phyloP scores from a whole-genome alignment of 768 basidiomycete genomes.

The Fistulinella prunicolor region DNA sequence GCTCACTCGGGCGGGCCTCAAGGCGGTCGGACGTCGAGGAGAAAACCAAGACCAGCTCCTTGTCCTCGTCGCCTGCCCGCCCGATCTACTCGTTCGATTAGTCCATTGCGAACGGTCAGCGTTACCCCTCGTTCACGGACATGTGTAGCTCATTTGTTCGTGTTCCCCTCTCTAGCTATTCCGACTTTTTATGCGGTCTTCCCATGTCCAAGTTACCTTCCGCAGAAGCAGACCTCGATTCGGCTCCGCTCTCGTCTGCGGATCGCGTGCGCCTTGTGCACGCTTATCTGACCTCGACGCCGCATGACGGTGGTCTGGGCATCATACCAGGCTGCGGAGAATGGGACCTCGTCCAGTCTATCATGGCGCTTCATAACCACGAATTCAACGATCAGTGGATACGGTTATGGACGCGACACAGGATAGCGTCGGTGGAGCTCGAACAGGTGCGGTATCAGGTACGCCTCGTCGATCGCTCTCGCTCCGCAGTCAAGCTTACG shows the following conservation, averaged over 20 bases:
- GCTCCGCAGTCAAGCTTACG: neutral
- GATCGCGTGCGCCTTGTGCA: conserved; percentile 82
- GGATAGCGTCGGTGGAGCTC: conserved; percentile 62
- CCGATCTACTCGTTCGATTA: conserved; percentile 57
- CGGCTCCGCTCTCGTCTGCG: conserved; percentile 55
- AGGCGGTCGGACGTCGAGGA: conserved; percentile 74
- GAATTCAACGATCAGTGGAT: conserved; percentile 81
- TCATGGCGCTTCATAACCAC: conserved; percentile 83
- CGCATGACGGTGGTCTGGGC: conserved; percentile 79
- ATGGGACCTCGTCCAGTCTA: conserved; percentile 79
- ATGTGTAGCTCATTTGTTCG: neutral
- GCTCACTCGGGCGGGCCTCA: conserved; percentile 60
- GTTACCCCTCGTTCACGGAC: neutral
- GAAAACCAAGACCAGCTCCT: conserved; percentile 72
- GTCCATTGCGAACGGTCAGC: conserved; percentile 74
- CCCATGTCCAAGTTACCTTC: conserved; percentile 50
- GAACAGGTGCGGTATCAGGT: conserved; percentile 72
- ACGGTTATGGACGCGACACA: conserved; percentile 64
- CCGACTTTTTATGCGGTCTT: conserved; percentile 75
- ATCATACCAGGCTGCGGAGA: conserved; percentile 66
- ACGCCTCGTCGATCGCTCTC: conserved; percentile 14
- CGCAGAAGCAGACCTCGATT: conserved; percentile 41
- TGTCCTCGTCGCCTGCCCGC: conserved; percentile 71
- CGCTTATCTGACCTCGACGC: conserved; percentile 63
- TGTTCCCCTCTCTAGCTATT: conserved; percentile 43